Percentiles rank a stretch among this genome's conserved stretches.
phyloP scores from a whole-genome alignment of 345 rosid genomes.

The Rubroshorea leprosula region DNA sequence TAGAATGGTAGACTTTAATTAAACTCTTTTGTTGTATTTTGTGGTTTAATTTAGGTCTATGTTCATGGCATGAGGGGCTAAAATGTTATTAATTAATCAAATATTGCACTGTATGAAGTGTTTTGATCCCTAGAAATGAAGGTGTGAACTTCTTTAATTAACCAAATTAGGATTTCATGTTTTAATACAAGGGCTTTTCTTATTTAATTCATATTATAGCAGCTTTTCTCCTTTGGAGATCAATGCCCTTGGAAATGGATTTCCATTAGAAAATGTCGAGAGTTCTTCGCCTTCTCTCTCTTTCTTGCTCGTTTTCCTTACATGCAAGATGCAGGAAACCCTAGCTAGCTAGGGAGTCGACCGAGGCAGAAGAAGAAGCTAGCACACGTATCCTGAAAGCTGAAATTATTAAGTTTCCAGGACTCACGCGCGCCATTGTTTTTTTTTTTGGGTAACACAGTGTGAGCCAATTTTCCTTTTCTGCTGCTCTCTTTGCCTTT shows the following conservation, averaged over 20 bases:
- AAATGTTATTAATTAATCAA: too few relatives aligned
- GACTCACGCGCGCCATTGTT: not conserved
- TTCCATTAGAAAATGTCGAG: not conserved
- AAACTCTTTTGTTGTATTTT: not conserved
- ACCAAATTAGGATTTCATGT: too few relatives aligned
- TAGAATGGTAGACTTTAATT: too few relatives aligned
- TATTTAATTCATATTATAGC: too few relatives aligned
- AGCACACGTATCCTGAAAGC: not conserved
- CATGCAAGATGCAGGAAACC: constrained; percentile 3
- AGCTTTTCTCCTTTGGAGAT: too few relatives aligned
- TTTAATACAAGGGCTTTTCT: too few relatives aligned
- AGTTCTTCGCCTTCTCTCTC: not conserved
- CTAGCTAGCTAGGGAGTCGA: constrained; percentile 1
- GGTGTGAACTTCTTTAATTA: too few relatives aligned
- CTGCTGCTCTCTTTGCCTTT: constrained; percentile 4
- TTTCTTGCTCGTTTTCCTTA: not conserved
- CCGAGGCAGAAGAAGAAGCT: too few relatives aligned
- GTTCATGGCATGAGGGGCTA: not conserved
- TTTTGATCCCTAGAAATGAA: too few relatives aligned
- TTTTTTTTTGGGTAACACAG: constrained; percentile 16
- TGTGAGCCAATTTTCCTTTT: constrained; percentile 1
- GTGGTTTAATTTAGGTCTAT: not conserved
- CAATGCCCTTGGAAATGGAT: too few relatives aligned
- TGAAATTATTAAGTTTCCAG: not conserved
- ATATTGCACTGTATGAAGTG: too few relatives aligned